Evolutionary conservation across 805 yeast species (phyloP).

Genomic region (Kodamaea kaohsiungensis): DNA sequence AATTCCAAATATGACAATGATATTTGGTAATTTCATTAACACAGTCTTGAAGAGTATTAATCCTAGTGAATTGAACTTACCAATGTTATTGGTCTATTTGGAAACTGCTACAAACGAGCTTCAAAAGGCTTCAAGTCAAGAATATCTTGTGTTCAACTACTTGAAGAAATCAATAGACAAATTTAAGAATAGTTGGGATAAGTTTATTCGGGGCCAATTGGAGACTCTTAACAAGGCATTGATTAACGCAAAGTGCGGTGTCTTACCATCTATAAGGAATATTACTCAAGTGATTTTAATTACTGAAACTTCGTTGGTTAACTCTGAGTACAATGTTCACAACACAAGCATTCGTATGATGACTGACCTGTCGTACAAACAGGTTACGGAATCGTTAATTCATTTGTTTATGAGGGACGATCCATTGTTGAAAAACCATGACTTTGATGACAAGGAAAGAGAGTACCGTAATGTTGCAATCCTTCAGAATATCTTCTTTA

Average conservation of each 20-base stretch:
- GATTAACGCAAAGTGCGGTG: slow-evolving; percentile 37
- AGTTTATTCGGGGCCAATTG: slow-evolving; percentile 57
- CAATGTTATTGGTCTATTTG: slow-evolving; percentile 32
- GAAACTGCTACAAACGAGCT: slow-evolving; percentile 33
- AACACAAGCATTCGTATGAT: slow-evolving; percentile 21
- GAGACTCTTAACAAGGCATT: slow-evolving; percentile 36
- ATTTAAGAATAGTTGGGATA: slow-evolving; percentile 56
- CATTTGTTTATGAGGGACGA: slow-evolving; percentile 41
- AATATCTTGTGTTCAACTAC: slow-evolving; percentile 52
- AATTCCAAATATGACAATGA: slow-evolving; percentile 42
- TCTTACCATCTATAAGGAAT: slow-evolving; percentile 35
- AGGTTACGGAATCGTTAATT: slow-evolving; percentile 33
- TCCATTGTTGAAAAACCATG: slow-evolving; percentile 43
- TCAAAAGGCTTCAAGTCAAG: slow-evolving; percentile 57
- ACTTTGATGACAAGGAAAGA: slow-evolving; percentile 45
- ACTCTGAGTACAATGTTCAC: slow-evolving; percentile 17
- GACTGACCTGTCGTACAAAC: slow-evolving; percentile 31
- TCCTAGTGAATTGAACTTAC: slow-evolving; percentile 38
- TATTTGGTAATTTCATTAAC: slow-evolving; percentile 47
- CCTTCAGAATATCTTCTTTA: slow-evolving; percentile 38
- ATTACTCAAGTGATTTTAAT: slow-evolving; percentile 32
- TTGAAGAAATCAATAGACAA: slow-evolving; percentile 54
- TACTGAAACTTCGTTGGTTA: slow-evolving; percentile 35
- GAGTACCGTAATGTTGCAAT: slow-evolving; percentile 41
- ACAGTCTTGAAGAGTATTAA: slow-evolving; percentile 34